Evolutionary conservation across 2,329 filamentous ascomycete genomes (phyloP), one percentile per base, ranked within the genome.

Genomic region (Bipolaris bicolor): DNA sequence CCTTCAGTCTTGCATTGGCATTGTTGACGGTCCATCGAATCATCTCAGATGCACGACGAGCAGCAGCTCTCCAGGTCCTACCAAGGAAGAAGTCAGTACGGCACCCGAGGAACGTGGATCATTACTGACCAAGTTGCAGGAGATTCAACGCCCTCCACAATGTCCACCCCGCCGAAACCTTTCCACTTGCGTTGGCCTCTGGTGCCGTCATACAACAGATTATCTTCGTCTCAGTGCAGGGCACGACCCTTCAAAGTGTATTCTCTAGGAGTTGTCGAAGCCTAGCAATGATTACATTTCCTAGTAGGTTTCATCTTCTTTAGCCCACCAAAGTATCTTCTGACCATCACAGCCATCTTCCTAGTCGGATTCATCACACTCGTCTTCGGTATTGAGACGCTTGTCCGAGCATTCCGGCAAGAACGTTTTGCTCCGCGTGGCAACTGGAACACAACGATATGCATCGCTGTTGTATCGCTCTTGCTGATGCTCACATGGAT

Each of bases 311-410:
- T 5, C 16, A 9, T 34, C 39, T 39, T 26, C 7, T n/a, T 31
- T 16, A 5, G 33, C 31, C 29, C n/a, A n/a, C 16, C 16, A 36
- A 15, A 0, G 29, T 5, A 26, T 3, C n/a, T 15, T 29, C 71
- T 75, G 16, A 75, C 59, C 15, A 20, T 16, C 15, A 5, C 55
- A 89, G 88, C 85, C 7, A 80, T 90, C 34, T 90, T 90, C 66
- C 81, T 90, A 50, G 82, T 86, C 7, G 88, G 88, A 24, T 89
- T 83, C 60, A 82, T 87, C 31, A 88, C 90, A 63, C 68, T 90
- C 18, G 80, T 89, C 15, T 90, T 90, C 63, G 86, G 84, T 13
- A 61, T 88, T 56, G 88, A 91, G 71, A 81, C 84, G 33, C 79
- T 84, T 0, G 66, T 85, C 15, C 81, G 88, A 63, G 83, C 84